These are phyloP conservation scores for Plasmodium vivax DNA, from an alignment of 169 alveolate genomes.

Conservation along the genomic window DNA sequence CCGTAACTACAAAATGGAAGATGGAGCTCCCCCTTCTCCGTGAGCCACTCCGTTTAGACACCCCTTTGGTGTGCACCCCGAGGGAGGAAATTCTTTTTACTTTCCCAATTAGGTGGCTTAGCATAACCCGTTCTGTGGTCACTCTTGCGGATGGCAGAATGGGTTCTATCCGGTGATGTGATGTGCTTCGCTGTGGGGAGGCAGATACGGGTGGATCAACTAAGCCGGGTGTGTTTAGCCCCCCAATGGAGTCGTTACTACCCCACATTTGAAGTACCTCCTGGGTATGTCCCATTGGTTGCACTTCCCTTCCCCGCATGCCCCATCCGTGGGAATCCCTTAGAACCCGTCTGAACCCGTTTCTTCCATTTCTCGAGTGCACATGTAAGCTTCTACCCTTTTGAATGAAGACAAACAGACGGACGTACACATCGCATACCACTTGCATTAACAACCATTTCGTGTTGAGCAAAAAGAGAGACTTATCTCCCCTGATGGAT, in stretches of 20 bases:
- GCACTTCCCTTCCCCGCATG: neutral
- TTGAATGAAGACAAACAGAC: slow-evolving; percentile 17
- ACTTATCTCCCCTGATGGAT: neutral
- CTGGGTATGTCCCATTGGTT: neutral
- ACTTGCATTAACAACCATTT: slow-evolving; percentile 3
- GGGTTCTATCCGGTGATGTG: neutral
- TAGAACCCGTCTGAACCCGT: neutral
- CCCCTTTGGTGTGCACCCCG: neutral
- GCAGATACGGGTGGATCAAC: neutral
- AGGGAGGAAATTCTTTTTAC: neutral
- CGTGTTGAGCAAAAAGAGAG: neutral
- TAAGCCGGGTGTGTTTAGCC: neutral
- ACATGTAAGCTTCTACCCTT: neutral
- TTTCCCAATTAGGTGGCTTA: neutral
- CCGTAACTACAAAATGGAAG: neutral
- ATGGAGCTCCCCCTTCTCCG: neutral
- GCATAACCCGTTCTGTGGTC: neutral
- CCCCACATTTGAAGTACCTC: neutral
- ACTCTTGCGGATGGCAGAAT: neutral
- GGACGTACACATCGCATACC: slow-evolving; percentile 19
- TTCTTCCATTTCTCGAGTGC: neutral
- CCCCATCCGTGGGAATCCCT: neutral
- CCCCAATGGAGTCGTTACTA: neutral
- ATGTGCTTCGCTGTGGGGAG: neutral
- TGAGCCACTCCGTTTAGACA: neutral